Percentiles rank a stretch among this genome's conserved stretches.
These are phyloP conservation scores for Trichoderma sp. DNA, from an alignment of 2,329 filamentous ascomycete genomes.

Conservation along the genomic window DNA sequence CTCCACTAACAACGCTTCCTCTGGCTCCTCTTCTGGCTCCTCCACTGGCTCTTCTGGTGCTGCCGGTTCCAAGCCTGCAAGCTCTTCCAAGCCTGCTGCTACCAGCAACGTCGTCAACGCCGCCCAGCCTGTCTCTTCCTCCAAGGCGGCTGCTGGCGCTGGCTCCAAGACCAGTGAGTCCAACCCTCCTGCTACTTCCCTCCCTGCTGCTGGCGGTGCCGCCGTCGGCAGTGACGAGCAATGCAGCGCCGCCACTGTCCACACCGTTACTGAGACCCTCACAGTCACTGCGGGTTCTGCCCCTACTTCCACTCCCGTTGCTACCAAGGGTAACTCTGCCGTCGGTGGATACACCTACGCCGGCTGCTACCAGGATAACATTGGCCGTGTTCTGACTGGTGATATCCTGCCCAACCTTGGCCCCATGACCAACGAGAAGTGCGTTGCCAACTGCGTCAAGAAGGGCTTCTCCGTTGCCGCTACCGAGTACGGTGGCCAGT, in stretches of 20 bases:
- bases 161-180: constrained; percentile 14
- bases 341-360: constrained; percentile 41
- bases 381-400: constrained; percentile 43
- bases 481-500: constrained; percentile 54
- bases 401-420: constrained; percentile 46
- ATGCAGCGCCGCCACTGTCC: constrained; percentile 33
- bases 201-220: neutral
- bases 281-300: constrained; percentile 43
- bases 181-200: neutral
- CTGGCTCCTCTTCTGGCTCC: neutral
- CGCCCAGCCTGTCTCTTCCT: neutral
- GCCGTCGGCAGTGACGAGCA: constrained; percentile 24
- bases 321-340: constrained; percentile 25
- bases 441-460: constrained; percentile 50
- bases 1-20: neutral
- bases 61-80: neutral
- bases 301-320: constrained; percentile 25
- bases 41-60: neutral
- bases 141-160: neutral
- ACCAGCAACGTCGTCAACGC: neutral
- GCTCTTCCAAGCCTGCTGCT: neutral
- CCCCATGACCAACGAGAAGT: constrained; percentile 47
- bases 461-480: constrained; percentile 49
- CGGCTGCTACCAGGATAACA: constrained; percentile 48
- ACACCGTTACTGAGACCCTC: constrained; percentile 49